Base-by-base conservation (phyloP, 345 rosid genomes). In the Anastatica hierochuntica region DNA sequence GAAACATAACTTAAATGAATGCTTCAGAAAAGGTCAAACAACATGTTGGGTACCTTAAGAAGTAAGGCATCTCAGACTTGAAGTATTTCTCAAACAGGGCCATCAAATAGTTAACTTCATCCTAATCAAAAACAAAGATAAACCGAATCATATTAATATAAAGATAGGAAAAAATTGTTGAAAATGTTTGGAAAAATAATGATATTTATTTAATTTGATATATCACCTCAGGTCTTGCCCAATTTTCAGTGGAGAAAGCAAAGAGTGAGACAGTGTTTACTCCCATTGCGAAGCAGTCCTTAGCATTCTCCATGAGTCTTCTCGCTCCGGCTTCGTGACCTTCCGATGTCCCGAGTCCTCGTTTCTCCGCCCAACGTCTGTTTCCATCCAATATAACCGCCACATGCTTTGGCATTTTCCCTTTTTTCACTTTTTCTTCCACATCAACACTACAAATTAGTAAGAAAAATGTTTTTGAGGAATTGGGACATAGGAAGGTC, bases 371-470 rank as follows among this genome's bases (percentile, higher is more conserved):
- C 84, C 86, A 85, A 51, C 86, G 53, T 20, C 60, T 83, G 51
- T 77, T 79, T 13, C 94, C 94, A 36, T 79, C 94, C 84, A 84
- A 74, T 43, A 81, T 79, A 16, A 81, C 64, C 23, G 94, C 86
- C 43, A 85, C 86, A 54, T 85, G 86, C 23, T 62, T 71, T 34
- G 94, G 89, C 68, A 79, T 58, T 21, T 16, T 76, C 77, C 17
- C 60, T 39, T 2, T 80, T 38, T 53, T 49, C 63, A 35, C 53
- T 35, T 33, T 63, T 11, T 34, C 53, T 6, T 43, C 37, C 4
- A 14, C 16, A 10, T 23, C 16, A 38, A 23, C 15, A 41, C 45
- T 39, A 53, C 23, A 53, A 12, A 53, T 37, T 21, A 21, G 34
- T 23, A 52, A 21, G 6, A 7, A 24, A 24, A n/a, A n/a, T n/a